A percentile compares a stretch with the other conserved stretches of the same genome.
Evolutionary conservation across 345 rosid genomes (phyloP).

Genomic region (Heritiera littoralis): DNA sequence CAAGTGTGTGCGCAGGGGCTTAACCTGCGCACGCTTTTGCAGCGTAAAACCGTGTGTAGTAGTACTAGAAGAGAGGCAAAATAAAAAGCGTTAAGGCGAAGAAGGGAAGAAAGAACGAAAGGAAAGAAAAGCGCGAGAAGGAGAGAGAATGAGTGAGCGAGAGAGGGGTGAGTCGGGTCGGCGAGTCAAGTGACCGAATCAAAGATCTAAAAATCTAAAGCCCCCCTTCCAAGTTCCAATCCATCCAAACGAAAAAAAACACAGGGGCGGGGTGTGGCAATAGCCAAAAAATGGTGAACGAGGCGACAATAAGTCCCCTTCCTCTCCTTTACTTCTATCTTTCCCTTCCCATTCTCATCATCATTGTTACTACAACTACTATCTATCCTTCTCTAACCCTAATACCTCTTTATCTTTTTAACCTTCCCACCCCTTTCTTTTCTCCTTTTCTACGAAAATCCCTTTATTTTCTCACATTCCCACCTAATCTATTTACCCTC

Average conservation of each 20-base stretch:
- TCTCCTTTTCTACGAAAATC: constrained; percentile 5
- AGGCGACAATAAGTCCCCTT: constrained; percentile 50
- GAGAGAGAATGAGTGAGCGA: constrained; percentile 9
- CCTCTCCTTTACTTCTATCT: constrained; percentile 41
- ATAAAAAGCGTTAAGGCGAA: constrained; percentile 7
- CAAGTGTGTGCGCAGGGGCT: constrained; percentile 17
- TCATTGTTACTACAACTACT: constrained; percentile 16
- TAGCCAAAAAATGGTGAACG: constrained; percentile 79
- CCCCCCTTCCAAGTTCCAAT: neutral
- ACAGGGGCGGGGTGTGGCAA: constrained; percentile 53
- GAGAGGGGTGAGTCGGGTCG: constrained; percentile 15
- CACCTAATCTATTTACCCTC: constrained; percentile 8
- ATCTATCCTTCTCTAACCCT: constrained; percentile 44
- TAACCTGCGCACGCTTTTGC: constrained; percentile 47
- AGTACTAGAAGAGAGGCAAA: constrained; percentile 24
- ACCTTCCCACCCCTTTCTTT: constrained; percentile 12
- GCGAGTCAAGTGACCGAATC: constrained; percentile 33
- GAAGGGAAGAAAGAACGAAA: constrained; percentile 21
- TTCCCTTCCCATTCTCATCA: constrained; percentile 36
- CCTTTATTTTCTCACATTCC: neutral
- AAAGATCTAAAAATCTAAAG: constrained; percentile 19
- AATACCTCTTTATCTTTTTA: constrained; percentile 30
- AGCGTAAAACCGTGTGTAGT: constrained; percentile 35
- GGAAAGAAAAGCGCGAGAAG: constrained; percentile 10
- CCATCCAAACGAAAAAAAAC: constrained; percentile 18